Evolutionary conservation across 495 filamentous ascomycete genomes (phyloP).

Genomic region (Ascobolus immersus): DNA sequence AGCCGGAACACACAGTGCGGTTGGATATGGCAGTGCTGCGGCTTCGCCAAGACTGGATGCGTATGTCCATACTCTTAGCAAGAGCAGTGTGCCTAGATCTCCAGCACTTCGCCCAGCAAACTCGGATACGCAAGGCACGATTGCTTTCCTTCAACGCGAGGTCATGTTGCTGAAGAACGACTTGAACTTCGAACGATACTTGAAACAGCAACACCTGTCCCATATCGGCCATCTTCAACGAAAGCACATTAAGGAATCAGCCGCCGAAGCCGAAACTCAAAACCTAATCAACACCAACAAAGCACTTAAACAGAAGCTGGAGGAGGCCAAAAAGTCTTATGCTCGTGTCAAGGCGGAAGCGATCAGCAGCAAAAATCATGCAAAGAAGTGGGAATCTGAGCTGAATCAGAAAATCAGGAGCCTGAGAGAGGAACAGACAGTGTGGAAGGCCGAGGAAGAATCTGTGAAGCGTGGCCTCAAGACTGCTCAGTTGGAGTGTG

Average conservation of each 20-base stretch:
- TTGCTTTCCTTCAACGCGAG: constrained; percentile 36
- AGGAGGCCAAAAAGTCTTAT: constrained; percentile 39
- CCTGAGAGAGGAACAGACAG: constrained; percentile 41
- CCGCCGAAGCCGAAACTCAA: constrained; percentile 48
- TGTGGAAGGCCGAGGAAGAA: constrained; percentile 30
- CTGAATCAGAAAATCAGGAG: constrained; percentile 31
- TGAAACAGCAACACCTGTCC: constrained; percentile 47
- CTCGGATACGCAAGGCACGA: constrained; percentile 20
- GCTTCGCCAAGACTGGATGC: constrained; percentile 18
- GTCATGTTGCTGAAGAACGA: constrained; percentile 43
- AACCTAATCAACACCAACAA: constrained; percentile 46
- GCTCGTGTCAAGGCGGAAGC: constrained; percentile 37
- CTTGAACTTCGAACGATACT: constrained; percentile 49
- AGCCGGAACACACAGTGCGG: neutral
- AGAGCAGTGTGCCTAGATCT: constrained; percentile 17
- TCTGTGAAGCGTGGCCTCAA: constrained; percentile 28
- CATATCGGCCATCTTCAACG: constrained; percentile 48
- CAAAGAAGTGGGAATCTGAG: constrained; percentile 46
- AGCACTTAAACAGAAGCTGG: constrained; percentile 37
- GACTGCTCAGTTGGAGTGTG: constrained; percentile 25
- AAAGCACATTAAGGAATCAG: constrained; percentile 39
- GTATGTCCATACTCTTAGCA: constrained; percentile 18
- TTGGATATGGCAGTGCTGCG: constrained; percentile 12
- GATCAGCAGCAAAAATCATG: constrained; percentile 33
- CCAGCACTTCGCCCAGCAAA: constrained; percentile 18